A percentile compares a stretch with the other conserved stretches of the same genome.
phyloP scores from a whole-genome alignment of 1,139 yeast genomes.

The Geotrichum aggregatum region DNA sequence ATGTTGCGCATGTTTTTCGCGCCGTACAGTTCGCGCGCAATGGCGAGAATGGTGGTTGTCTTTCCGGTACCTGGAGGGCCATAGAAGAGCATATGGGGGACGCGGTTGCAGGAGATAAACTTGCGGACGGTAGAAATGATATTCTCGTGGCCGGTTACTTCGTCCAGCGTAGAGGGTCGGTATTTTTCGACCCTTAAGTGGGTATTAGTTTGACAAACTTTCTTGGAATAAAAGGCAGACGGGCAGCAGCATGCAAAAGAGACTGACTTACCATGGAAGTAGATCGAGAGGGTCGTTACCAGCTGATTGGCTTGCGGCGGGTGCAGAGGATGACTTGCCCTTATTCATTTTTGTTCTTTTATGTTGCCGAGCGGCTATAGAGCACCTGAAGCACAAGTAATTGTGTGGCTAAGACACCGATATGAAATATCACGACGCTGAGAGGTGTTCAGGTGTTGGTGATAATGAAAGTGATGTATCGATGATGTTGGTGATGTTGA shows the following conservation, averaged over 20 bases:
- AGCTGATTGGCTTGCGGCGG: background rate
- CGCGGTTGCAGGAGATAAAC: constrained; percentile 74
- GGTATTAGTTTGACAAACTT: no score
- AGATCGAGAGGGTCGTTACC: background rate
- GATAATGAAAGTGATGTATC: no score
- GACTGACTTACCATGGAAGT: constrained; percentile 3
- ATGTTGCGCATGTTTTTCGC: constrained; percentile 65
- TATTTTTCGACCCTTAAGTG: constrained; percentile 81
- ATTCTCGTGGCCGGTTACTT: constrained; percentile 86
- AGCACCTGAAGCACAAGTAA: no score
- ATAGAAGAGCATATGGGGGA: constrained; percentile 87
- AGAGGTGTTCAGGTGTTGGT: no score
- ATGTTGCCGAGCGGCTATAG: no score
- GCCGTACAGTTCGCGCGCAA: constrained; percentile 90
- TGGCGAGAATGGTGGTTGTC: constrained; percentile 86
- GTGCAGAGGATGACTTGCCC: background rate
- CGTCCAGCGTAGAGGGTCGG: constrained; percentile 78
- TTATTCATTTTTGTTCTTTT: constrained; percentile 1
- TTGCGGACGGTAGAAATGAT: constrained; percentile 77
- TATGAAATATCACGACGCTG: no score
- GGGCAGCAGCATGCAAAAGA: background rate
- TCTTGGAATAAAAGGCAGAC: background rate
- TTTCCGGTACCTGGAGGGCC: constrained; percentile 99
- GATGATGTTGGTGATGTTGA: no score
- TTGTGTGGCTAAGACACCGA: no score